Evolutionary conservation across 139 green algal species (phyloP), one percentile per base, ranked within the genome.

Genomic region (Tetraselmis striata): DNA sequence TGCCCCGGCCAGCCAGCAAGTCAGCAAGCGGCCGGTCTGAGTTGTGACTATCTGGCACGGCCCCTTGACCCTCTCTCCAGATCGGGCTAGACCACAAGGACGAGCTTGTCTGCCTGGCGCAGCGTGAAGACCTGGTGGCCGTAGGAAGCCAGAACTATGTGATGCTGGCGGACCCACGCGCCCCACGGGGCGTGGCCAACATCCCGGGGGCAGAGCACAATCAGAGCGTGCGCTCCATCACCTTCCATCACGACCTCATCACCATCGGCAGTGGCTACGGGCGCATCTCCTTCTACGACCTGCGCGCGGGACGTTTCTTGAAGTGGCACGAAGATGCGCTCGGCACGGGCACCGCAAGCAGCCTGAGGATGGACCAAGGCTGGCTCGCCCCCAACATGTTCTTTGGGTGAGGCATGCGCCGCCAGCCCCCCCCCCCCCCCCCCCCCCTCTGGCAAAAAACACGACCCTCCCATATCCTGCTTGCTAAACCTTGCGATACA

Each of bases 81-180:
- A 28, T 90, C 1, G n/a, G 82, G 45, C 74, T 92, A 32, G 1
- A 30, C 0, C 29, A 84, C 2, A 29, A 27, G 2, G 83, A 87
- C 74, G 91, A 94, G 78, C 22, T 90, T 18, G 89, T 91, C 27
- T 93, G 85, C 81, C 79, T 94, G 85, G 90, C 84, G 1, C 84
- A 85, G 58, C 67, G 80, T 1, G 28, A 45, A 2, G 67, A 84
- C 74, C 74, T 93, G 78, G 26, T 92, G 59, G 88, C 86, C 22
- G 81, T 91, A 26, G 91, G 90, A 23, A 86, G 79, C 18, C 45
- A 85, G 28, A 86, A 80, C 75, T 84, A 90, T 75, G 83, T 94
- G 0, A 84, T 28, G 0, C 74, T 93, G 31, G 25, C 89, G 30
- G 90, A 94, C 77, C 85, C 89, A 24, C 85, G 90, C 29, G 74